phyloP scores from a whole-genome alignment of 768 basidiomycete genomes.

The Mrakia frigida region DNA sequence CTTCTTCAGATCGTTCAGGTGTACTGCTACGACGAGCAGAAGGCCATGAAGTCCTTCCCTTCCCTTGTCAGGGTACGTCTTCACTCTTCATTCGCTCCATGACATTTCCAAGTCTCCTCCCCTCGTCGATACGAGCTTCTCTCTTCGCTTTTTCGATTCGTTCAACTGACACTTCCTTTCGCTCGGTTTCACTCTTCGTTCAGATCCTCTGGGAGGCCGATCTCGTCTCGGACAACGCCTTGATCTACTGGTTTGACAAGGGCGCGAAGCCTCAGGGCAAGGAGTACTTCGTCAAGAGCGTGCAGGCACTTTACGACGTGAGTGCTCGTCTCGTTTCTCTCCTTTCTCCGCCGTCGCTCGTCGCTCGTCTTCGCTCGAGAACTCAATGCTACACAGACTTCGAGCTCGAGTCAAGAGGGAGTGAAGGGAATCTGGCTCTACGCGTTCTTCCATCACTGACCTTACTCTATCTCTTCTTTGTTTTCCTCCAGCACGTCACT shows the following conservation, averaged over 20 bases:
- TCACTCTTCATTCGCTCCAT: background rate
- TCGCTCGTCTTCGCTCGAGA: too few species aligned
- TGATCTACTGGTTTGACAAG: constrained; percentile 97
- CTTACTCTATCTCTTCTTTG: too few species aligned
- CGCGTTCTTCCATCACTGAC: background rate
- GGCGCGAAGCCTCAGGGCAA: constrained; percentile 92
- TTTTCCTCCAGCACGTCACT: constrained; percentile 17
- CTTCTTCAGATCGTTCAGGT: constrained; percentile 76
- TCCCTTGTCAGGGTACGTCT: constrained; percentile 78
- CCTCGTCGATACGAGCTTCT: constrained; percentile 5
- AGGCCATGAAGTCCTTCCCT: constrained; percentile 89
- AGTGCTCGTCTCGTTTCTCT: background rate
- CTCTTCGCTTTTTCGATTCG: background rate
- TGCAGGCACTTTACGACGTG: constrained; percentile 33
- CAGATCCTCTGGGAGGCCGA: constrained; percentile 94
- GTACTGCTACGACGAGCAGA: constrained; percentile 94
- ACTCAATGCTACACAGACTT: too few species aligned
- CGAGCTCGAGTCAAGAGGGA: too few species aligned
- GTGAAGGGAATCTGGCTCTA: too few species aligned
- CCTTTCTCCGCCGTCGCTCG: too few species aligned
- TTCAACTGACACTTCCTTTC: background rate
- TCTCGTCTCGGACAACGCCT: constrained; percentile 89
- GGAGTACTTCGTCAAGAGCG: constrained; percentile 80
- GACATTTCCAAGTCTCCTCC: too few species aligned
- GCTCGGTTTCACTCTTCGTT: background rate